Percentiles rank a stretch among this genome's conserved stretches.
phyloP scores from a whole-genome alignment of 306 rosid species.

The peach (Prunus persica) region DNA sequence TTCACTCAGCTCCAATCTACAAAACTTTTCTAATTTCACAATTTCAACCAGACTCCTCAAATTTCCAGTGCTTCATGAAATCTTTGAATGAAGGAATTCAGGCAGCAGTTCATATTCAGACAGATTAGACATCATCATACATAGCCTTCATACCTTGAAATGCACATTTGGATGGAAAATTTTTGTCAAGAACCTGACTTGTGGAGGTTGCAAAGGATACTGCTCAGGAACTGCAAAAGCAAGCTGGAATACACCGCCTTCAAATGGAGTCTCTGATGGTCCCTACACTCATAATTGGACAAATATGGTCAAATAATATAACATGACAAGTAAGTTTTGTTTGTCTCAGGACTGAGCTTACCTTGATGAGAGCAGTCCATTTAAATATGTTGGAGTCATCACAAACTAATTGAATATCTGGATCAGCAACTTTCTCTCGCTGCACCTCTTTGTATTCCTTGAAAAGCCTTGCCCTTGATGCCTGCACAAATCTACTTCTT shows the following conservation, averaged over 20 bases:
- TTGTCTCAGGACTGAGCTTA: constrained; percentile 5
- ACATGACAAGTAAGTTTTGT: not conserved
- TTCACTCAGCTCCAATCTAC: not conserved
- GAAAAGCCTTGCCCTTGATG: constrained; percentile 90
- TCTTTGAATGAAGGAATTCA: not conserved
- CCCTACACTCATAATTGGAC: constrained; percentile 49
- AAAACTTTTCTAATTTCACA: not conserved
- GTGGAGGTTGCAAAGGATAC: constrained; percentile 96
- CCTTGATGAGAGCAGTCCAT: constrained; percentile 96
- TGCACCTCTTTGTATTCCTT: constrained; percentile 99
- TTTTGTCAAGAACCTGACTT: constrained; percentile 94
- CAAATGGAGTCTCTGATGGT: constrained; percentile 96
- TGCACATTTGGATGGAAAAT: constrained; percentile 99
- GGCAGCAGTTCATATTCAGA: not conserved
- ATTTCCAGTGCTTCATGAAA: not conserved
- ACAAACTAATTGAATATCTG: constrained; percentile 83
- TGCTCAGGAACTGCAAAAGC: constrained; percentile 92
- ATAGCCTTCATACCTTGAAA: constrained; percentile 61
- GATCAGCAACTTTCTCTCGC: constrained; percentile 81
- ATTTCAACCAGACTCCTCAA: not conserved
- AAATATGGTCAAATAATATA: constrained; percentile 7
- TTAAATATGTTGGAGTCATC: constrained; percentile 92
- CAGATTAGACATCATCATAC: not conserved
- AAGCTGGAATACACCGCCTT: constrained; percentile 94
- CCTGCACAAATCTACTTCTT: constrained; percentile 31